These are phyloP conservation scores for Aspergillus tamarii DNA, from an alignment of 2,329 filamentous ascomycete genomes.

Conservation along the genomic window DNA sequence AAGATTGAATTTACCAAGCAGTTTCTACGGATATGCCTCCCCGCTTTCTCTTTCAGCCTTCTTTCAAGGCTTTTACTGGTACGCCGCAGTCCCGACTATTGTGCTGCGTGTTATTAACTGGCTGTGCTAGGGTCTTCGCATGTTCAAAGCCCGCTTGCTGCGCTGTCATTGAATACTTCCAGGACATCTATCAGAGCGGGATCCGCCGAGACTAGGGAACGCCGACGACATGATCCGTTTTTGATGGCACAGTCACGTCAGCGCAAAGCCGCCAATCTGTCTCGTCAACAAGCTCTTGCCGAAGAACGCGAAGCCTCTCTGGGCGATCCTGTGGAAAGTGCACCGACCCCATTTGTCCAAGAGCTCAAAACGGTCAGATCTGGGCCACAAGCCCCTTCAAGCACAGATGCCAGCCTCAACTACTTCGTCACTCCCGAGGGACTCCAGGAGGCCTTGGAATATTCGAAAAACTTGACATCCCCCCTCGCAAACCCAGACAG, in stretches of 20 bases:
- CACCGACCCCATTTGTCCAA: conserved; percentile 76
- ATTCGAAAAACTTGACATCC: conserved; percentile 66
- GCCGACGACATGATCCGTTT: conserved; percentile 77
- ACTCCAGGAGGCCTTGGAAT: conserved; percentile 66
- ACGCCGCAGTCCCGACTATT: conserved; percentile 34
- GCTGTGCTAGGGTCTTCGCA: conserved; percentile 31
- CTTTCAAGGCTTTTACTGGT: conserved; percentile 65
- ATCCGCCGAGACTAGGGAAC: conserved; percentile 65
- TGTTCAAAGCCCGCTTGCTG: conserved; percentile 50
- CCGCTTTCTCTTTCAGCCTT: conserved; percentile 64
- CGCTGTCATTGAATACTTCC: conserved; percentile 56
- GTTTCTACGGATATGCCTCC: conserved; percentile 62
- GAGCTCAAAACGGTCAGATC: conserved; percentile 30
- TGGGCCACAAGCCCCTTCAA: conserved; percentile 18
- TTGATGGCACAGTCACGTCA: conserved; percentile 78
- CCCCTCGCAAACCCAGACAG: conserved; percentile 37
- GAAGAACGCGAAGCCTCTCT: conserved; percentile 65
- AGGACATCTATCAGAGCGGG: conserved; percentile 64
- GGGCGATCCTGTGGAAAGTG: conserved; percentile 79
- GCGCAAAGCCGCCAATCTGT: conserved; percentile 79
- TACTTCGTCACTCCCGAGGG: conserved; percentile 72
- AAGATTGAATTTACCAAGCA: not conserved
- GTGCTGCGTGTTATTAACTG: conserved; percentile 18
- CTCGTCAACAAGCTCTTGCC: conserved; percentile 71
- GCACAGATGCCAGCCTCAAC: conserved; percentile 61